phyloP scores from a whole-genome alignment of 106 monocot genomes.

The Agapanthus africanus region DNA sequence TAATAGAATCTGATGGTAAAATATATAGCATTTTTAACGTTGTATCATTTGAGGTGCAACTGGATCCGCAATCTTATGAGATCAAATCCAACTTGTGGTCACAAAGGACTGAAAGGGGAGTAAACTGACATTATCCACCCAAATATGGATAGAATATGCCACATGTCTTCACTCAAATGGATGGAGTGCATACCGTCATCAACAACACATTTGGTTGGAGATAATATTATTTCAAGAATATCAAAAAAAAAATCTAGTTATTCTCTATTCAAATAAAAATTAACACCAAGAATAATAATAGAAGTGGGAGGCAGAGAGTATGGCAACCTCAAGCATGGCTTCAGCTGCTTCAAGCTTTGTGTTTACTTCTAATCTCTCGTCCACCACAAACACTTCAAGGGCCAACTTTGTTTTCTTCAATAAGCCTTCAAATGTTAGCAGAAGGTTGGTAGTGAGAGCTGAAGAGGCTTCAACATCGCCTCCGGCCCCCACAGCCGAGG shows the following conservation, averaged over 20 bases:
- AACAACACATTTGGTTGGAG: constrained; percentile 3
- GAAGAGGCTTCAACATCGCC: constrained; percentile 37
- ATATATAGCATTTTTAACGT: too few relatives aligned
- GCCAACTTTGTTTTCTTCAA: constrained; percentile 25
- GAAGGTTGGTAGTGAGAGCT: constrained; percentile 39
- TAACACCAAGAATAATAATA: too few relatives aligned
- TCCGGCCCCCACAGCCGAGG: background rate
- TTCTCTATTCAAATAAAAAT: too few relatives aligned
- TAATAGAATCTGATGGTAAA: too few relatives aligned
- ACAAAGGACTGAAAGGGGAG: too few relatives aligned
- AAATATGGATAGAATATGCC: constrained; percentile 24
- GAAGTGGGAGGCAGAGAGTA: constrained; percentile 13
- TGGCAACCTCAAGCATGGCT: constrained; percentile 48
- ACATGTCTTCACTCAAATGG: constrained; percentile 27
- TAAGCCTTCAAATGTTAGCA: constrained; percentile 9
- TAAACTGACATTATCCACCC: constrained; percentile 20
- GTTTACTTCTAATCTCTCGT: constrained; percentile 10
- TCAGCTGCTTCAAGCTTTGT: constrained; percentile 18
- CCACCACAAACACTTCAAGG: constrained; percentile 11
- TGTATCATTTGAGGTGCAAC: too few relatives aligned
- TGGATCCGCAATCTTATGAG: too few relatives aligned
- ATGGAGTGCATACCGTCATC: background rate
- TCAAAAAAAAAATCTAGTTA: too few relatives aligned
- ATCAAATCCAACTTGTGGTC: too few relatives aligned
- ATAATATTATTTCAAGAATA: constrained; percentile 16